Evolutionary conservation across 805 yeast genomes (phyloP).

Genomic region (Vanderwaltozyma tropicalis): DNA sequence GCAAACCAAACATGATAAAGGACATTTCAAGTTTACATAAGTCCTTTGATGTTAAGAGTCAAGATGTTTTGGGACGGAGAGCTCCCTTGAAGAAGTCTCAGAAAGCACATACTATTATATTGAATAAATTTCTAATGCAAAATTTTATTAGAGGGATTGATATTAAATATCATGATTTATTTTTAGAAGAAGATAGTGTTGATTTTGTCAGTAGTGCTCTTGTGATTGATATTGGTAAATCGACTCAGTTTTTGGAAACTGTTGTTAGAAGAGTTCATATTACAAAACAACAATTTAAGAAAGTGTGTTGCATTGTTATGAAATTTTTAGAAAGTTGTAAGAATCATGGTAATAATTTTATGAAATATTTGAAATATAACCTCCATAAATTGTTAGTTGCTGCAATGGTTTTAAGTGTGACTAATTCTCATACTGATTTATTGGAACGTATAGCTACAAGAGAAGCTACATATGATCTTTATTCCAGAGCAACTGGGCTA

Average conservation of each 20-base stretch:
- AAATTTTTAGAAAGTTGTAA: slow-evolving; percentile 17
- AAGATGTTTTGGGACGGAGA: too few relatives aligned
- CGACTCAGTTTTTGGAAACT: slow-evolving; percentile 7
- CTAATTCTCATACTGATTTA: slow-evolving; percentile 5
- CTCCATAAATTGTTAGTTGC: slow-evolving; percentile 15
- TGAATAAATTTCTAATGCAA: slow-evolving; percentile 13
- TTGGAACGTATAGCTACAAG: slow-evolving; percentile 8
- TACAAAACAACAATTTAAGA: slow-evolving; percentile 15
- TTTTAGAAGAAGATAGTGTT: neutral
- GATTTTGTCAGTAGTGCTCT: neutral
- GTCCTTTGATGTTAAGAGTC: too few relatives aligned
- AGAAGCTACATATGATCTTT: slow-evolving; percentile 10
- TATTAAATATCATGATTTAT: slow-evolving; percentile 7
- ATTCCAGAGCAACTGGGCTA: slow-evolving; percentile 16
- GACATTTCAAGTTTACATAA: too few relatives aligned
- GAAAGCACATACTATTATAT: too few relatives aligned
- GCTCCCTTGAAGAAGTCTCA: too few relatives aligned
- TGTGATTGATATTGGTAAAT: neutral
- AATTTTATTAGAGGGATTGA: slow-evolving; percentile 9
- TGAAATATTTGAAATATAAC: slow-evolving; percentile 13
- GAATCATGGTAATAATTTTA: slow-evolving; percentile 11
- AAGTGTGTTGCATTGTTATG: slow-evolving; percentile 16
- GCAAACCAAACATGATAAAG: too few relatives aligned
- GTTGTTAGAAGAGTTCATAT: slow-evolving; percentile 13
- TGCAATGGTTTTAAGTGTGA: slow-evolving; percentile 14